Percentiles rank a stretch among this genome's conserved stretches.
These are phyloP conservation scores for Jatropha multifida DNA, from an alignment of 441 rosid genomes.

Conservation along the genomic window DNA sequence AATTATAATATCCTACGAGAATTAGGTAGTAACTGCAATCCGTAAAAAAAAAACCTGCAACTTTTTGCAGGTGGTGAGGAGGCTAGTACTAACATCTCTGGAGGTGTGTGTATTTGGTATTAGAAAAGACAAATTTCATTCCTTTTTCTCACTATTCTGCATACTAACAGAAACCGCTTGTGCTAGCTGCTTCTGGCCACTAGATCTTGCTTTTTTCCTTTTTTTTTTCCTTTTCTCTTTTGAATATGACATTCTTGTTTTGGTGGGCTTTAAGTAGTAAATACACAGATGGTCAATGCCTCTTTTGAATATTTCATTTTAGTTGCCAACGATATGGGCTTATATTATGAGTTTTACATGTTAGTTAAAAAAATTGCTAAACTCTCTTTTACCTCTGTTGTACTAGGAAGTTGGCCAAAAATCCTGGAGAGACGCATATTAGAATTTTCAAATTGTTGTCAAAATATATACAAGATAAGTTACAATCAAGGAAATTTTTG, in stretches of 20 bases:
- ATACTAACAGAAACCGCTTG: too few relatives aligned
- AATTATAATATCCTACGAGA: background rate
- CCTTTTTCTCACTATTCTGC: background rate
- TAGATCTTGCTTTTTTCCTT: too few relatives aligned
- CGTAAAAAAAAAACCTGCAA: background rate
- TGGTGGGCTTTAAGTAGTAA: background rate
- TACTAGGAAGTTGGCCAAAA: conserved; percentile 68
- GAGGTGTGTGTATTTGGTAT: background rate
- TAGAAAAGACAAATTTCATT: background rate
- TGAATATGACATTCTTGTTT: background rate
- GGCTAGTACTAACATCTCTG: background rate
- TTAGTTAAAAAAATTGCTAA: background rate
- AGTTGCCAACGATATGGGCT: background rate
- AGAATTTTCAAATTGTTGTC: conserved; percentile 71
- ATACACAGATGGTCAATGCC: background rate
- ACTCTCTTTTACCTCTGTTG: conserved; percentile 9
- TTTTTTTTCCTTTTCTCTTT: too few relatives aligned
- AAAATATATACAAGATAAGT: conserved; percentile 53
- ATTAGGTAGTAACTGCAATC: background rate
- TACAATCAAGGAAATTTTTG: conserved; percentile 53
- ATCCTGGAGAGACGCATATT: conserved; percentile 59
- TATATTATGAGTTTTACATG: background rate
- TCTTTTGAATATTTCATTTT: background rate
- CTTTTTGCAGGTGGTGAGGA: background rate
- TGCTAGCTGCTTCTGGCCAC: too few relatives aligned